Conservation (phyloP, 1,284 basidiomycete genomes). For the Ustilago nuda region DNA sequence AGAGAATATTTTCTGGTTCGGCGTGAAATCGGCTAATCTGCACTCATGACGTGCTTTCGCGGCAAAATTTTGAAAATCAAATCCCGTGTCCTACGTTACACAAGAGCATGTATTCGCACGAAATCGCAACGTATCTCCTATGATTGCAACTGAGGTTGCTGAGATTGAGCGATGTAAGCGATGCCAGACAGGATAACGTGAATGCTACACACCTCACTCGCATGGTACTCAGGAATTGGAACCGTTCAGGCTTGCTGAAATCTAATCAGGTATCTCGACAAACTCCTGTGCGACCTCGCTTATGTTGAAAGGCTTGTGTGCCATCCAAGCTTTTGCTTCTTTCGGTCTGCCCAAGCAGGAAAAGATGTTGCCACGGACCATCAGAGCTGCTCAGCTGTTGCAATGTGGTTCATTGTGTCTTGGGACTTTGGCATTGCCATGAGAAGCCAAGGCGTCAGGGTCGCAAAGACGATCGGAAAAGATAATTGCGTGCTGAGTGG, state of each 20-base stretch:
- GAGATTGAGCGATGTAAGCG: not conserved
- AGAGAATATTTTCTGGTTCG: too few relatives aligned
- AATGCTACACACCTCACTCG: not conserved
- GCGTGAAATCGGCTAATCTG: not conserved
- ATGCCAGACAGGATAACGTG: not conserved
- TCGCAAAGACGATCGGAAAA: too few relatives aligned
- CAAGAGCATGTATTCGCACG: not conserved
- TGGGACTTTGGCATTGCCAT: too few relatives aligned
- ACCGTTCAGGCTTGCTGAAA: not conserved
- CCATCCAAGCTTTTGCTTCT: not conserved
- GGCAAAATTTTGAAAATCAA: constrained; percentile 1
- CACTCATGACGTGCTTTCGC: constrained; percentile 1
- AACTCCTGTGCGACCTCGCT: constrained; percentile 7
- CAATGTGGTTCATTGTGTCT: too few relatives aligned
- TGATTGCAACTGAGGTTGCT: not conserved
- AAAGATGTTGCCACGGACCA: constrained; percentile 2
- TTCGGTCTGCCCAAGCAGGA: not conserved
- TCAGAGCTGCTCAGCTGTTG: too few relatives aligned
- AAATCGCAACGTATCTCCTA: not conserved
- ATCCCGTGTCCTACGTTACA: constrained; percentile 1
- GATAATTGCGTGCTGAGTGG: not conserved
- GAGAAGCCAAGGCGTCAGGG: too few relatives aligned
- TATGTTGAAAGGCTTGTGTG: not conserved
- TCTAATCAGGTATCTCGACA: constrained; percentile 12
- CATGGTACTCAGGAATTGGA: not conserved